Base-by-base conservation (phyloP, 1,139 yeast species). In the Candida sp. region DNA sequence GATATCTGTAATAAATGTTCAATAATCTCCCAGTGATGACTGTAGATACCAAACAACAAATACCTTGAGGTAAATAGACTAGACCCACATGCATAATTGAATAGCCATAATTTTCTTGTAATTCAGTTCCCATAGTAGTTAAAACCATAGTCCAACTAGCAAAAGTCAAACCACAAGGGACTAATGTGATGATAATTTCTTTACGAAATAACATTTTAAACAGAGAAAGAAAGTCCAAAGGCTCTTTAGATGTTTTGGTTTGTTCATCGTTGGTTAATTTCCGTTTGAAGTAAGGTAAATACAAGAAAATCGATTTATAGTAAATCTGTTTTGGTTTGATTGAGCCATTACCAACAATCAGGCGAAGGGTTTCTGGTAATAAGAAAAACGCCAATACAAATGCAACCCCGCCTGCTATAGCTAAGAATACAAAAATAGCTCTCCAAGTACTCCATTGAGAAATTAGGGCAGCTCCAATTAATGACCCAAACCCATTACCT, bases 401-500 rank as follows among this genome's bases (percentile, higher is more conserved):
- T 0, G 71, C 62, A 2, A 48, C 56, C 5, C 71, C 74, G 27
- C 68, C 62, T 5, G 73, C 72, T 35, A 69, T 66, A 3, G 74
- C 68, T 32, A 66, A 50, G 48, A 70, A 70, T 4, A 63, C 48
- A 47, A 70, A 70, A 4, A 70, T 66, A 5, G 71, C 61, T 53
- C 75, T 56, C 75, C 75, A 70, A 5, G 60, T 48, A 25, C 56
- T 48, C 48, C 61, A 70, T 25, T 53, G 53, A 41, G 54, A 46
- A 3, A 68, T 56, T 12, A 70, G 51, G 0, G 61, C 68, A 2
- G 75, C 70, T 2, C 75, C 75, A 3, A 70, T 48, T n/a, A 70
- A 48, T 1, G 72, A 69, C 3, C 75, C 75, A 45, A 70, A 58
- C 1, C 73, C 74, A 45, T 68, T 68, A 1, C 75, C 76, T 4